These are phyloP conservation scores for Fusarium mangiferae DNA, from an alignment of 2,329 filamentous ascomycete species.

Conservation along the genomic window DNA sequence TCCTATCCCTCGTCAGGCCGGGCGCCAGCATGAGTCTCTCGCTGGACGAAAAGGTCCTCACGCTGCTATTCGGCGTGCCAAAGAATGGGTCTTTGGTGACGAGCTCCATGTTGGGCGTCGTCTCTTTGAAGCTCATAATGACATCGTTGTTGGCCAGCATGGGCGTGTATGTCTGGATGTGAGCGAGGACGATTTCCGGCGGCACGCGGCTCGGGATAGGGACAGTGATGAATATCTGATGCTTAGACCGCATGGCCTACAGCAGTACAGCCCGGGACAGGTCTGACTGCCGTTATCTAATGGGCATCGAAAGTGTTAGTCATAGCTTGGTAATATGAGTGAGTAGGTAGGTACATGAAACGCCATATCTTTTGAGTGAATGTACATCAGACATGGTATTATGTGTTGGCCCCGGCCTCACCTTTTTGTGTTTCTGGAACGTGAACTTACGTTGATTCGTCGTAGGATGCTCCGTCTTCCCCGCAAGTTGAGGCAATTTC, in stretches of 20 bases:
- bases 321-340: constrained; percentile 1
- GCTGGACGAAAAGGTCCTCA: constrained; percentile 4
- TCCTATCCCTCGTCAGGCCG: constrained; percentile 11
- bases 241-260: constrained; percentile 26
- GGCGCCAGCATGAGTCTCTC: constrained; percentile 16
- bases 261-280: not conserved
- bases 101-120: not conserved
- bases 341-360: not conserved
- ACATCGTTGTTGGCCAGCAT: constrained; percentile 17
- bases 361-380: not conserved
- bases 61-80: constrained; percentile 7
- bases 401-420: not conserved
- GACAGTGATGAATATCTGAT: constrained; percentile 20
- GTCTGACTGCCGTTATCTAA: not conserved
- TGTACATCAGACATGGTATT: not conserved
- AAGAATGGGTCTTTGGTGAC: constrained; percentile 26
- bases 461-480: constrained; percentile 5
- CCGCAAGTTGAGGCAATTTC: constrained; percentile 21
- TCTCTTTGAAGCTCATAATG: constrained; percentile 17
- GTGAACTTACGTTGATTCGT: constrained; percentile 3
- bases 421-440: not conserved
- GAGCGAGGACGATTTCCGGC: constrained; percentile 26
- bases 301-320: constrained; percentile 6
- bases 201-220: constrained; percentile 28
- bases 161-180: constrained; percentile 28